A percentile compares a stretch with the other conserved stretches of the same genome.
phyloP scores from a whole-genome alignment of 2,329 filamentous ascomycete genomes.

The Penicillium italicum region DNA sequence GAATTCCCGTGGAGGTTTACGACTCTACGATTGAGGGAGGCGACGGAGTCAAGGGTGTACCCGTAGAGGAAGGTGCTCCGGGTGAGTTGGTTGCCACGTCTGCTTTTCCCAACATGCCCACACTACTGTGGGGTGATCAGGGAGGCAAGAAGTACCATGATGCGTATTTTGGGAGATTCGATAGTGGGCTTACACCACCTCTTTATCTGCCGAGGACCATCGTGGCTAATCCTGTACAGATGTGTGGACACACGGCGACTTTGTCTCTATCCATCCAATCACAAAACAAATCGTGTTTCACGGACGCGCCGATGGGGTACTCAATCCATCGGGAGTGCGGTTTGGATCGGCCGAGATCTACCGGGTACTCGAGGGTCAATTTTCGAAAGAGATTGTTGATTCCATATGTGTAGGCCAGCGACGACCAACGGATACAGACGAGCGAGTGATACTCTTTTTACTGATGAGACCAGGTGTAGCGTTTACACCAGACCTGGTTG shows the following conservation, averaged over 20 bases:
- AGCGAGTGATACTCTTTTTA: conserved; percentile 59
- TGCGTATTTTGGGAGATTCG: conserved; percentile 26
- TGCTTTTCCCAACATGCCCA: conserved; percentile 73
- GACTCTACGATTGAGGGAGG: conserved; percentile 43
- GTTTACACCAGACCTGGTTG: conserved; percentile 42
- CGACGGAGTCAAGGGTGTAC: conserved; percentile 40
- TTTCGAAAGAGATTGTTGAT: conserved; percentile 54
- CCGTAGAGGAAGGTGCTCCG: conserved; percentile 60
- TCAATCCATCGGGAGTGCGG: conserved; percentile 74
- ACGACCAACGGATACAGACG: conserved; percentile 55
- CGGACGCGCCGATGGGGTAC: conserved; percentile 61
- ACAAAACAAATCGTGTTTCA: conserved; percentile 53
- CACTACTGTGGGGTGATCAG: conserved; percentile 55
- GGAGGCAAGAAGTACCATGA: conserved; percentile 53
- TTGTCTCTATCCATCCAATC: conserved; percentile 65
- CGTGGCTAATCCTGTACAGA: conserved; percentile 27
- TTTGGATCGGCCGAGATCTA: conserved; percentile 83
- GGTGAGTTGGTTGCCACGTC: conserved; percentile 71
- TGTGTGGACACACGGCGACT: conserved; percentile 82
- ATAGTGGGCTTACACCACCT: conserved; percentile 6
- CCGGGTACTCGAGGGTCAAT: conserved; percentile 58
- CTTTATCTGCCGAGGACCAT: not conserved
- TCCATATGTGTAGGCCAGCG: conserved; percentile 75
- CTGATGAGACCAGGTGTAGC: conserved; percentile 48
- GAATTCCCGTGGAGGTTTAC: conserved; percentile 57